Percentiles rank a stretch among this genome's conserved stretches.
These are phyloP conservation scores for Anthostomella pinea DNA, from an alignment of 2,329 filamentous ascomycete genomes.

Conservation along the genomic window DNA sequence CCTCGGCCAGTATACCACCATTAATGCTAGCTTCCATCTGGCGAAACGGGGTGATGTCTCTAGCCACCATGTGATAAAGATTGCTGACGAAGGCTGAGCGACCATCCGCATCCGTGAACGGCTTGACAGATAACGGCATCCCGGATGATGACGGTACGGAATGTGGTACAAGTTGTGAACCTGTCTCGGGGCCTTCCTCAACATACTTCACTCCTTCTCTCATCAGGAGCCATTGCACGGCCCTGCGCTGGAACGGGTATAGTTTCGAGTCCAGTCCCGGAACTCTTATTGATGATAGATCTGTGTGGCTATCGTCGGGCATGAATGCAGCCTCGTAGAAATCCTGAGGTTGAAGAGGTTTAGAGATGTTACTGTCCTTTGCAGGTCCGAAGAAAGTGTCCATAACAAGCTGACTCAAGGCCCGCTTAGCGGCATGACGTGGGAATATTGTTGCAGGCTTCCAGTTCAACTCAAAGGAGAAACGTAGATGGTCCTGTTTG, in stretches of 20 bases:
- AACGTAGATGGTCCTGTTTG: constrained; percentile 26
- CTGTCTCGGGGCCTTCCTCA: constrained; percentile 10
- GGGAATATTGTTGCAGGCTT: constrained; percentile 37
- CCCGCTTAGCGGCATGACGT: constrained; percentile 30
- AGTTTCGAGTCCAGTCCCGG: constrained; percentile 48
- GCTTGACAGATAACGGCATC: constrained; percentile 43
- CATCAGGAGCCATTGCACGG: constrained; percentile 66
- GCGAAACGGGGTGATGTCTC: constrained; percentile 45
- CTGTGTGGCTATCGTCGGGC: constrained; percentile 45
- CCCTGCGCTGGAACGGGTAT: constrained; percentile 70
- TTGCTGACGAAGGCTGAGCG: constrained; percentile 45
- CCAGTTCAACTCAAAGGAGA: constrained; percentile 41
- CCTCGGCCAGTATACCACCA: constrained; percentile 71
- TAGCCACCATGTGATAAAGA: constrained; percentile 58
- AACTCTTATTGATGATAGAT: constrained; percentile 39
- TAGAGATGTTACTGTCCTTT: constrained; percentile 5
- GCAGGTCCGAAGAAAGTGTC: constrained; percentile 31
- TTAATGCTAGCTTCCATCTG: constrained; percentile 40
- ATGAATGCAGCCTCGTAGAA: constrained; percentile 71
- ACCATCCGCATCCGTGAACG: constrained; percentile 44
- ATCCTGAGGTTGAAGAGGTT: constrained; percentile 44
- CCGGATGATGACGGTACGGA: constrained; percentile 12
- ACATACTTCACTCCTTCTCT: constrained; percentile 60
- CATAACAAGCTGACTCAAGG: constrained; percentile 35
- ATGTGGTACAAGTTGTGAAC: constrained; percentile 26